Evolutionary conservation across 2,329 filamentous ascomycete genomes (phyloP), one percentile per base, ranked within the genome.

Genomic region (Dactylellina sp.): DNA sequence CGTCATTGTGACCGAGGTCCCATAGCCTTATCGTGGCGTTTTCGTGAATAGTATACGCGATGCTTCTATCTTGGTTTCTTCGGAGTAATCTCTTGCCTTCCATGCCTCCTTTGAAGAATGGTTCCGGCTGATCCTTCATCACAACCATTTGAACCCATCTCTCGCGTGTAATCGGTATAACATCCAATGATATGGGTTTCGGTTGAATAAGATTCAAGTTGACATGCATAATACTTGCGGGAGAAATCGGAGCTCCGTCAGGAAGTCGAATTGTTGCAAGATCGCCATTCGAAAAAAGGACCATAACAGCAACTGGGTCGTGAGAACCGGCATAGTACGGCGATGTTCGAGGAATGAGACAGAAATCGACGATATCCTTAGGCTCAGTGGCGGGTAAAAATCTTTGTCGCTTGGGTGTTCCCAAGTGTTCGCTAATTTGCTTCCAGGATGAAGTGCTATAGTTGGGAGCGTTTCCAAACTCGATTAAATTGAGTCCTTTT

Each of bases 391-490:
- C 91, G 7, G 89, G 87, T 2, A 99, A 83, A 9, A 90, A 85
- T 49, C 88, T 85, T 71, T 90, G 87, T 16, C 87, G 85, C 79
- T 92, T 96, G 4, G 87, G 86, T n/a, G 88, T 89, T 75, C 89
- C 87, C 78, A 96, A 91, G 81, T 97, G 92, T 44, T 89, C 87
- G 0, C 89, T 85, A 0, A 99, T 85, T 0, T 90, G 82, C 79
- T 96, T 91, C 92, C 93, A 98, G 2, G 91, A 89, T 7, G 93
- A 94, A 2, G 95, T 98, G 37, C 92, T 89, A 82, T 97, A 98
- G 55, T 92, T 89, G 0, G 95, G 95, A 5, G 94, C 97, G 52
- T 89, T 83, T 1, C 95, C 95, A 66, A 99, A 84, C 77, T 99
- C 95, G 66, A 98, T 85, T 76, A 98, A 94, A 0, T 91, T 96